Evolutionary conservation across 495 filamentous ascomycete species (phyloP).

Genomic region (Symbiotaphrina buchneri): DNA sequence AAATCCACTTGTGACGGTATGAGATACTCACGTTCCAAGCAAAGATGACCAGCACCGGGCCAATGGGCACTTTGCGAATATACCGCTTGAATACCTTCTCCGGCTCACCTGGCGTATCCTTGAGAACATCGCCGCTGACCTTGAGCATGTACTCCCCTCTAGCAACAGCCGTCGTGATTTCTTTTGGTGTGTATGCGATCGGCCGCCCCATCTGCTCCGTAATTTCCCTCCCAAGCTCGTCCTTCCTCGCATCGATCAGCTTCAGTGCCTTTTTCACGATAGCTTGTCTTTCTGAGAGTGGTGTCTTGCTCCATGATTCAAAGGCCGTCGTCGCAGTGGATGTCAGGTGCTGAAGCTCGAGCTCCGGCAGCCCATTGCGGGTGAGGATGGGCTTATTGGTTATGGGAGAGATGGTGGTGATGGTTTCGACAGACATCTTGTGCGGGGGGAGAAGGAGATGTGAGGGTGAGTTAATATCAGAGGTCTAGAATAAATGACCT

Average conservation of each 20-base stretch:
- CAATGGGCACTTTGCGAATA: constrained; percentile 69
- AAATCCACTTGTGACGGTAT: neutral
- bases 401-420: constrained; percentile 76
- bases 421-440: constrained; percentile 57
- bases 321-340: constrained; percentile 47
- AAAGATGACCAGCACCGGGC: constrained; percentile 69
- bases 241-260: constrained; percentile 39
- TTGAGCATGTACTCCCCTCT: constrained; percentile 63
- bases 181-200: constrained; percentile 60
- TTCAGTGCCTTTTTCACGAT: constrained; percentile 57
- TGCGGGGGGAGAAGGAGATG: constrained; percentile 6
- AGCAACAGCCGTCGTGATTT: constrained; percentile 61
- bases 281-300: constrained; percentile 41
- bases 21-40: constrained; percentile 65
- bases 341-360: constrained; percentile 43
- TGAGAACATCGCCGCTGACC: constrained; percentile 47
- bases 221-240: constrained; percentile 64
- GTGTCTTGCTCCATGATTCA: constrained; percentile 36
- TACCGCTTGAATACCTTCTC: constrained; percentile 77
- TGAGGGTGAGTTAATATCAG: no score
- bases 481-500: no score
- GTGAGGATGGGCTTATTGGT: constrained; percentile 60
- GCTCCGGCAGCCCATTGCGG: constrained; percentile 40
- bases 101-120: constrained; percentile 52
- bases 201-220: constrained; percentile 91